Evolutionary conservation across 495 filamentous ascomycete genomes (phyloP).

Genomic region (Bryoglossum gracile): DNA sequence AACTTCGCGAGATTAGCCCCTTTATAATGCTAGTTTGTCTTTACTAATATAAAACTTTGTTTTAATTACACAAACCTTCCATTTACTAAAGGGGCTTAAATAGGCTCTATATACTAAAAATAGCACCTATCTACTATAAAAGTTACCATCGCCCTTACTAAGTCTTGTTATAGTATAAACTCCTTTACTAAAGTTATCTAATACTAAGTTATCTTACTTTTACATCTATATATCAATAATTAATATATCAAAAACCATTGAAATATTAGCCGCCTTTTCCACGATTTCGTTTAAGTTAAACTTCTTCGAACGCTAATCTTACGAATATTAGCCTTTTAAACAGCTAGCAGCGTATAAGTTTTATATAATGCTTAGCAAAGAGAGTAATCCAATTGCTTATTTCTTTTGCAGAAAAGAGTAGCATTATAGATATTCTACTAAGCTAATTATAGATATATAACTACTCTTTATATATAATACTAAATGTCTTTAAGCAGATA

Average conservation of each 20-base stretch:
- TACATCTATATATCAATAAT: slow-evolving; percentile 7
- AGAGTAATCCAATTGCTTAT: slow-evolving; percentile 8
- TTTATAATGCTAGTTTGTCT: not conserved
- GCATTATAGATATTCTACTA: slow-evolving; percentile 7
- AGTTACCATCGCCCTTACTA: slow-evolving; percentile 13
- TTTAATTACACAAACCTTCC: slow-evolving; percentile 1
- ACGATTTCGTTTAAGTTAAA: slow-evolving; percentile 14
- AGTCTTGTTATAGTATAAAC: slow-evolving; percentile 13
- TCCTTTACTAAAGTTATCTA: slow-evolving; percentile 17
- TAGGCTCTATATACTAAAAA: slow-evolving; percentile 12
- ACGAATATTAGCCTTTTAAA: slow-evolving; percentile 11
- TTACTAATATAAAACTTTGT: not conserved
- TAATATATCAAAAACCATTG: slow-evolving; percentile 13
- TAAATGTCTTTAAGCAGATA: slow-evolving; percentile 12
- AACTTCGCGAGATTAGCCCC: not conserved
- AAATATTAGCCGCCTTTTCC: slow-evolving; percentile 13
- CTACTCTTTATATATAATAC: slow-evolving; percentile 3
- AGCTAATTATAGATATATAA: slow-evolving; percentile 6
- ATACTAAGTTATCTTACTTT: slow-evolving; percentile 18
- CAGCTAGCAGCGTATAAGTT: slow-evolving; percentile 9
- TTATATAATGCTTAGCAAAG: slow-evolving; percentile 6
- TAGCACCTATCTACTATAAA: slow-evolving; percentile 10
- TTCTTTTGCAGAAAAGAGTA: slow-evolving; percentile 9
- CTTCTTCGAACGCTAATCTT: slow-evolving; percentile 15
- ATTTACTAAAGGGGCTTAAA: slow-evolving; percentile 3